phyloP scores from a whole-genome alignment of 352 stramenopile species.

The Elongisporangium prolatum region DNA sequence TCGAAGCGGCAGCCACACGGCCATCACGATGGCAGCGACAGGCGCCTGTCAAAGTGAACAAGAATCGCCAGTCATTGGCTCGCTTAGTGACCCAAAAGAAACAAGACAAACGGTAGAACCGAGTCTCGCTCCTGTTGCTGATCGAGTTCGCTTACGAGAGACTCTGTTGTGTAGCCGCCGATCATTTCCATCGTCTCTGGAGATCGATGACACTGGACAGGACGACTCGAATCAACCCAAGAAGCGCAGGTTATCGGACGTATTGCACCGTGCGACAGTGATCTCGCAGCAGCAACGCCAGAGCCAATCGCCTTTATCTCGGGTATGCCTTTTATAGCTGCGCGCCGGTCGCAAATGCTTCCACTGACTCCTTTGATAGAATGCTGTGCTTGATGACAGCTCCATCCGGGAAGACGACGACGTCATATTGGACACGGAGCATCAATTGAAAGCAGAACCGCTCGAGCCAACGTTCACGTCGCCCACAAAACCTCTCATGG shows the following conservation, averaged over 20 bases:
- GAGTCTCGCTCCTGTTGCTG: constrained; percentile 3
- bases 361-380: constrained; percentile 2
- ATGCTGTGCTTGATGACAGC: constrained; percentile 5
- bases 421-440: constrained; percentile 50
- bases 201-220: constrained; percentile 3
- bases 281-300: constrained; percentile 35
- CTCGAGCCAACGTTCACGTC: constrained; percentile 58
- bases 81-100: background rate
- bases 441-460: constrained; percentile 48
- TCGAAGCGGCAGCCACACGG: background rate
- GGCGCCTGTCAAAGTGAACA: background rate
- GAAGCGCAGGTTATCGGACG: constrained; percentile 38
- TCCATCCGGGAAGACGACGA: constrained; percentile 21
- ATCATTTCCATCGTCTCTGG: constrained; percentile 9
- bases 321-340: constrained; percentile 10
- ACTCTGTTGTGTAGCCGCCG: background rate
- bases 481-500: constrained; percentile 25
- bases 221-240: constrained; percentile 7
- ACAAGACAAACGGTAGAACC: constrained; percentile 1
- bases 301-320: constrained; percentile 7
- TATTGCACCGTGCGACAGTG: constrained; percentile 56
- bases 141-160: background rate
- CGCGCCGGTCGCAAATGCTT: background rate
- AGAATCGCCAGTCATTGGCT: background rate
- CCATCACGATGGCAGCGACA: background rate